Base-by-base conservation (phyloP, 192 early-diverging fungal genomes). In the Rhizoclosmatium sp. region DNA sequence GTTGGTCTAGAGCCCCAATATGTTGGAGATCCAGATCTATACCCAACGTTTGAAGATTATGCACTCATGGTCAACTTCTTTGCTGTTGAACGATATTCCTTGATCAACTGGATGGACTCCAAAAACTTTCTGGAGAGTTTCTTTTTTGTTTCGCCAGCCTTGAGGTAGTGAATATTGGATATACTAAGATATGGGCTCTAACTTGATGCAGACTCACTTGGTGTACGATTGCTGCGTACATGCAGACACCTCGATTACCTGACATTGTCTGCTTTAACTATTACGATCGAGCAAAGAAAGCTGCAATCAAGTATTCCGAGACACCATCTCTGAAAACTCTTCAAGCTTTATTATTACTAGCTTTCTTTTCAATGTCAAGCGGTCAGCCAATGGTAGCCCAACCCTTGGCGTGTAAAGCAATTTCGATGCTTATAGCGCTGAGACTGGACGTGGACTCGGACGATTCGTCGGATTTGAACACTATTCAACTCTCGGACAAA, bases 201-300 rank as follows among this genome's bases (percentile, higher is more conserved):
- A 31, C 31, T 31, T 31, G 31, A 31, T 31, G 31, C 31, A 31
- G 31, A 31, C 31, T 31, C 31, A 31, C 31, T 31, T 31, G 31
- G 61, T 64, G 61, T 64, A 9, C 61, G 9, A 64, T 64, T 64
- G 61, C 61, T 39, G 61, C 61, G 1, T 23, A 64, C 40, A 64
- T 19, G 9, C 61, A 64, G 14, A 9, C n/a, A 19, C 61, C 61
- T 9, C 5, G 21, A 40, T 23, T 64, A 1, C 40, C 61, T 23
- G 10, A n/a, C 21, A 9, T 9, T n/a, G 21, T 40, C 9, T 9
- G 9, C 61, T 9, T 64, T 7, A 40, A n/a, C 0, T 64, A 64
- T 64, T 64, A 64, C 21, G 31, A 31, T 31, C 31, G 31, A 31
- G 31, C n/a, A 64, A 9, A n/a, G 61, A 7, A 21, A 7, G 40